phyloP scores from a whole-genome alignment of 805 yeast genomes.

The Lipomyces yamadae region DNA sequence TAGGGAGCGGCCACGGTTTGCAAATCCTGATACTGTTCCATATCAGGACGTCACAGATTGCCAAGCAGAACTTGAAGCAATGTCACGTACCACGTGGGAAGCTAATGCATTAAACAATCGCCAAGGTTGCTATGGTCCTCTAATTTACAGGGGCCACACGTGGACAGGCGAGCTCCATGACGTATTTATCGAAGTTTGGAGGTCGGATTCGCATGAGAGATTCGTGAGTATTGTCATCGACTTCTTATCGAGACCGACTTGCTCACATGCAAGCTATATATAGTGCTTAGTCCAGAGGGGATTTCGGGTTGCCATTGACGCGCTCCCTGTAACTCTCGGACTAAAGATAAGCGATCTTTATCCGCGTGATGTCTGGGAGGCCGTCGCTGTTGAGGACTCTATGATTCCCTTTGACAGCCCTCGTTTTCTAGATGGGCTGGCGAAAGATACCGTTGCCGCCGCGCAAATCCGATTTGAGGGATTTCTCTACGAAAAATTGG shows the following conservation, averaged over 20 bases:
- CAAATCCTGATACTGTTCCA: no score
- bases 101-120: background rate
- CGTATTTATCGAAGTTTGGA: background rate
- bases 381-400: background rate
- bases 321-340: background rate
- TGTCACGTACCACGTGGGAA: background rate
- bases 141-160: background rate
- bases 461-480: background rate
- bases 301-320: background rate
- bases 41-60: no score
- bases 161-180: background rate
- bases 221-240: background rate
- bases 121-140: background rate
- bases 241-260: background rate
- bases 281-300: background rate
- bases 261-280: background rate
- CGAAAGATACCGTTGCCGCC: background rate
- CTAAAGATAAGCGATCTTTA: background rate
- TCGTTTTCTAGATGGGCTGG: background rate
- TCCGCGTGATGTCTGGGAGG: conserved; percentile 1
- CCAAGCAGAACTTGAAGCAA: background rate
- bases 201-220: background rate
- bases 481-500: no score
- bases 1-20: no score
- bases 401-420: background rate